Evolutionary conservation across 441 rosid species (phyloP).

Genomic region (Sinapis alba): DNA sequence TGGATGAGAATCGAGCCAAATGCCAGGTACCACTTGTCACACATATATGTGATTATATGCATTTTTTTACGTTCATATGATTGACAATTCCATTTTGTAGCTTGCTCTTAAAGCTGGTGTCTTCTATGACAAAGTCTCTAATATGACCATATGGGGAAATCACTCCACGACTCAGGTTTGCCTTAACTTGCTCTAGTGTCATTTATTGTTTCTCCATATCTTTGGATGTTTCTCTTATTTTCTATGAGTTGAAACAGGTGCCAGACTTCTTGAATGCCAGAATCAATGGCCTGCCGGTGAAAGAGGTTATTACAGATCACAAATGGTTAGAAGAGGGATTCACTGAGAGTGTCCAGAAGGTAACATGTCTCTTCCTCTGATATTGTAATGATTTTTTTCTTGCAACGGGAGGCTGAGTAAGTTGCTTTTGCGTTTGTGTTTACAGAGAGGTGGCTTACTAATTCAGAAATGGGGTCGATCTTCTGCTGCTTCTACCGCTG

Average conservation of each 20-base stretch:
- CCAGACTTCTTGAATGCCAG: conserved; percentile 93
- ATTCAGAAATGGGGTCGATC: conserved; percentile 99
- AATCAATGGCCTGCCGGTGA: conserved; percentile 80
- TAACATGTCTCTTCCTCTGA: conserved; percentile 27
- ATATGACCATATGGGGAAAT: conserved; percentile 97
- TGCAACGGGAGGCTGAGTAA: conserved; percentile 11
- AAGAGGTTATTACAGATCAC: conserved; percentile 84
- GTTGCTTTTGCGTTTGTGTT: conserved; percentile 22
- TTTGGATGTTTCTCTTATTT: conserved; percentile 15
- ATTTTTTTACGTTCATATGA: background rate
- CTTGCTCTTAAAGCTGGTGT: conserved; percentile 85
- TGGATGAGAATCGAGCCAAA: conserved; percentile 95
- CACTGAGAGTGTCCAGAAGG: conserved; percentile 91
- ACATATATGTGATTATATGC: background rate
- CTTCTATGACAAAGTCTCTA: conserved; percentile 88
- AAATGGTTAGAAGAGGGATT: conserved; percentile 95
- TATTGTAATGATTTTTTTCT: background rate
- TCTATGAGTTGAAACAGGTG: conserved; percentile 54
- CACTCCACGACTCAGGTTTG: conserved; percentile 98
- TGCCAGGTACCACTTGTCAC: conserved; percentile 71
- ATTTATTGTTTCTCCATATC: background rate
- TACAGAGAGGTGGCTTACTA: conserved; percentile 90
- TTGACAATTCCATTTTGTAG: conserved; percentile 39
- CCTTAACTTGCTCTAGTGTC: background rate
- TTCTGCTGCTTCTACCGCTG: conserved; percentile 95